Percentiles rank a stretch among this genome's conserved stretches.
phyloP scores from a whole-genome alignment of 768 basidiomycete species.

The Clitopilus hobsonii region DNA sequence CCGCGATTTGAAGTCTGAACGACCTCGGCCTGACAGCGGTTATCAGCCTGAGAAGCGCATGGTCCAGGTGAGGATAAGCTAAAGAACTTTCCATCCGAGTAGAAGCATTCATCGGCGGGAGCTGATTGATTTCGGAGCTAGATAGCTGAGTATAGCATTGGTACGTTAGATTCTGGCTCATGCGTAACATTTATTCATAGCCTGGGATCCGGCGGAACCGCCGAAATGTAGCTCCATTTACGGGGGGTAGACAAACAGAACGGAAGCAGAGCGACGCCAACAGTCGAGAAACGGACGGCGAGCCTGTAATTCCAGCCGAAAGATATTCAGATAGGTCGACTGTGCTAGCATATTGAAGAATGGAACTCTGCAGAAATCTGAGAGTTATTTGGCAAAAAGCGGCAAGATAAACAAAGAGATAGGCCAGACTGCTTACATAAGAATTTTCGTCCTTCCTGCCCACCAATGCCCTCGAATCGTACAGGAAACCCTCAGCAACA shows the following conservation, averaged over 20 bases:
- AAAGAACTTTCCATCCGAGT: conserved; percentile 10
- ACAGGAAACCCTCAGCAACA: conserved; percentile 23
- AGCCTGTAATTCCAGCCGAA: too few species aligned
- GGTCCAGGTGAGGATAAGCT: neutral
- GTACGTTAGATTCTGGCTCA: too few species aligned
- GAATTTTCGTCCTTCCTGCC: conserved; percentile 20
- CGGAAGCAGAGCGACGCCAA: too few species aligned
- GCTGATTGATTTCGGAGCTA: too few species aligned
- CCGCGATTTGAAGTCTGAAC: neutral
- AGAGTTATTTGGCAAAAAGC: conserved; percentile 13
- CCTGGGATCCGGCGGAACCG: too few species aligned
- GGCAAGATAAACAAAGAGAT: neutral
- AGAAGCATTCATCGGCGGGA: neutral
- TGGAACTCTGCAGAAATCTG: neutral
- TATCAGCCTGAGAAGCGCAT: conserved; percentile 17
- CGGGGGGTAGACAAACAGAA: too few species aligned
- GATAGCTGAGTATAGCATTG: too few species aligned
- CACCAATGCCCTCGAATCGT: conserved; percentile 20
- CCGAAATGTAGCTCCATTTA: too few species aligned
- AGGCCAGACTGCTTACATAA: conserved; percentile 17
- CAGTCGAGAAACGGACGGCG: too few species aligned
- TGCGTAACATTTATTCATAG: too few species aligned
- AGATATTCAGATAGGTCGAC: too few species aligned
- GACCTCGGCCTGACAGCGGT: conserved; percentile 18
- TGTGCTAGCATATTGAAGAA: too few species aligned